Percentiles rank a stretch among this genome's conserved stretches.
These are phyloP conservation scores for Aspergillus leporis DNA, from an alignment of 495 filamentous ascomycete genomes.

Conservation along the genomic window DNA sequence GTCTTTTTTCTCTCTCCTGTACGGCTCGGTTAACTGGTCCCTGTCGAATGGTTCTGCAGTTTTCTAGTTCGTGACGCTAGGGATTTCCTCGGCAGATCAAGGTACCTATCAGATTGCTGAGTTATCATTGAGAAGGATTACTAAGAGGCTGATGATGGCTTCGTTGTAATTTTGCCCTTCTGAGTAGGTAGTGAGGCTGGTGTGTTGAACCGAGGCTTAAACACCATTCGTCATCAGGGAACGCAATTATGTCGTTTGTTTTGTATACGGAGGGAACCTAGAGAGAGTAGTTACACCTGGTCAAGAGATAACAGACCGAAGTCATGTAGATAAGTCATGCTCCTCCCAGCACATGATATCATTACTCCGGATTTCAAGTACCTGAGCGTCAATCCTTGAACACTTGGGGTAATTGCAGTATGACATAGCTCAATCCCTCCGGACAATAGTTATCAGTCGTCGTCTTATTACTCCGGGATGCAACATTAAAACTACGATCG, in stretches of 20 bases:
- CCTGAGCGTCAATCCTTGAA: too few species aligned
- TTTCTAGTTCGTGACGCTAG: not conserved
- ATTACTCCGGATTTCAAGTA: not conserved
- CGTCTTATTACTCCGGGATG: conserved; percentile 1
- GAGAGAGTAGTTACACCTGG: not conserved
- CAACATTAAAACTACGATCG: not conserved
- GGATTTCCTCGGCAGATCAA: too few species aligned
- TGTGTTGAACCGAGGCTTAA: not conserved
- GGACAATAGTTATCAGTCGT: not conserved
- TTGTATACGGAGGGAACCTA: too few species aligned
- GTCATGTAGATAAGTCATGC: too few species aligned
- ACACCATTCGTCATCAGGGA: not conserved
- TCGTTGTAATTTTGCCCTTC: not conserved
- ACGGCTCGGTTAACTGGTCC: not conserved
- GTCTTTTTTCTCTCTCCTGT: not conserved
- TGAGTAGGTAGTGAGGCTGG: not conserved
- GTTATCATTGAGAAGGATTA: too few species aligned
- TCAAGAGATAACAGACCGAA: too few species aligned
- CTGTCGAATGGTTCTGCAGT: not conserved
- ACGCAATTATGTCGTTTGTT: too few species aligned
- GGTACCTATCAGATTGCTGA: too few species aligned
- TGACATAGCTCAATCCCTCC: not conserved
- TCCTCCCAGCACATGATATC: not conserved
- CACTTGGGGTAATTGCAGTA: not conserved
- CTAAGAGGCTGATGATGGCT: not conserved